Conservation (phyloP, 2,329 filamentous ascomycete species). For the Aspergillus ruber region DNA sequence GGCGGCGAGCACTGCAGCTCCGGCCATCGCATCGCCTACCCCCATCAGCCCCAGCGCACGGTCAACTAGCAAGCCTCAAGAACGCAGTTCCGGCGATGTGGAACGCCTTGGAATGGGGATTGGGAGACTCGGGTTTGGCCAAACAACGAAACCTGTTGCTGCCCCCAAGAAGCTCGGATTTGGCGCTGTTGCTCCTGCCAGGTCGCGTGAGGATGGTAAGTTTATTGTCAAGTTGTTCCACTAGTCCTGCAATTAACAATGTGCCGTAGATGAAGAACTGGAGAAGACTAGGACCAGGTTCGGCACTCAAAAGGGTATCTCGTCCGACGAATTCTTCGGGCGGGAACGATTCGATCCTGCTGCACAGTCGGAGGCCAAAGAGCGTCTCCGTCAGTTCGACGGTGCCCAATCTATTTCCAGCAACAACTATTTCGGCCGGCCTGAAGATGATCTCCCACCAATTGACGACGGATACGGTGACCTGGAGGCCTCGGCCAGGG, state of each 20-base stretch:
- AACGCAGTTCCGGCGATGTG: constrained; percentile 64
- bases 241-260: constrained; percentile 5
- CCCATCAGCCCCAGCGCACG: constrained; percentile 62
- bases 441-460: constrained; percentile 66
- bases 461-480: constrained; percentile 77
- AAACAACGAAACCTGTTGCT: constrained; percentile 61
- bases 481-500: constrained; percentile 86
- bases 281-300: constrained; percentile 84
- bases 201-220: constrained; percentile 62
- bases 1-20: constrained; percentile 42
- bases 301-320: constrained; percentile 88
- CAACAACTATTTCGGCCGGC: constrained; percentile 93
- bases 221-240: not conserved
- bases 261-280: constrained; percentile 61
- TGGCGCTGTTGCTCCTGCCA: constrained; percentile 72
- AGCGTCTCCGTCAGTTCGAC: constrained; percentile 83
- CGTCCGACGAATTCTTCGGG: constrained; percentile 96
- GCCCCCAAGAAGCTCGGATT: constrained; percentile 78
- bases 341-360: constrained; percentile 77
- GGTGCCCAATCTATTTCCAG: constrained; percentile 87
- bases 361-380: constrained; percentile 78
- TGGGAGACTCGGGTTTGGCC: constrained; percentile 77
- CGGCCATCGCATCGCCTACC: constrained; percentile 65
- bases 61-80: constrained; percentile 45
- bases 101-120: constrained; percentile 89